Evolutionary conservation across 2,329 filamentous ascomycete species (phyloP).

Genomic region (Diaporthe sp.): DNA sequence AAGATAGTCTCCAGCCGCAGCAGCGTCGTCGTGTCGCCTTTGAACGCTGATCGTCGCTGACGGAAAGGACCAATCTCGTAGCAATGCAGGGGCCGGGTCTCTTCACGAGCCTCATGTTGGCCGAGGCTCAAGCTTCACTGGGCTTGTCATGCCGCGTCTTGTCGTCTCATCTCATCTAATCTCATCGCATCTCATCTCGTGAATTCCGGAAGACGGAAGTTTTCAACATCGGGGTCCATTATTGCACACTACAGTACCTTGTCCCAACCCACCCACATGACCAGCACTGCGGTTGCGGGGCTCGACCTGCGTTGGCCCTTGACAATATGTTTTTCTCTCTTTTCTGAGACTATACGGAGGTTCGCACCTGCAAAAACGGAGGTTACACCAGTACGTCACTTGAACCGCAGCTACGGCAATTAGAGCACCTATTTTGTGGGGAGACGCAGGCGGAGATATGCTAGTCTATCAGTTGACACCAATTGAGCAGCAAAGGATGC

Average conservation of each 20-base stretch:
- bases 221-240: not conserved
- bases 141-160: not conserved
- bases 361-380: too few species aligned
- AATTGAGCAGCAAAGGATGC: not conserved
- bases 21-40: not conserved
- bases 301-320: too few species aligned
- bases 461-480: not conserved
- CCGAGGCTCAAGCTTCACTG: not conserved
- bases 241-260: not conserved
- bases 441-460: not conserved
- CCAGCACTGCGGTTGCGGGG: too few species aligned
- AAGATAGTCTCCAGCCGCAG: not conserved
- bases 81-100: not conserved
- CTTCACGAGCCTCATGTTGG: slow-evolving; percentile 13
- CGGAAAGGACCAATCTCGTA: slow-evolving; percentile 15
- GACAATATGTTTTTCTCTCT: too few species aligned
- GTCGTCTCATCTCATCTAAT: not conserved
- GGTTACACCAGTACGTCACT: too few species aligned
- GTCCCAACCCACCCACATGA: not conserved
- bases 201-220: not conserved
- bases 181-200: slow-evolving; percentile 13
- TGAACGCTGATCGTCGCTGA: not conserved
- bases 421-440: not conserved
- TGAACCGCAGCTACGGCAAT: too few species aligned
- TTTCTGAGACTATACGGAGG: too few species aligned